A percentile compares a stretch with the other conserved stretches of the same genome.
phyloP scores from a whole-genome alignment of 2,329 filamentous ascomycete species.

The Epichloe elymi region DNA sequence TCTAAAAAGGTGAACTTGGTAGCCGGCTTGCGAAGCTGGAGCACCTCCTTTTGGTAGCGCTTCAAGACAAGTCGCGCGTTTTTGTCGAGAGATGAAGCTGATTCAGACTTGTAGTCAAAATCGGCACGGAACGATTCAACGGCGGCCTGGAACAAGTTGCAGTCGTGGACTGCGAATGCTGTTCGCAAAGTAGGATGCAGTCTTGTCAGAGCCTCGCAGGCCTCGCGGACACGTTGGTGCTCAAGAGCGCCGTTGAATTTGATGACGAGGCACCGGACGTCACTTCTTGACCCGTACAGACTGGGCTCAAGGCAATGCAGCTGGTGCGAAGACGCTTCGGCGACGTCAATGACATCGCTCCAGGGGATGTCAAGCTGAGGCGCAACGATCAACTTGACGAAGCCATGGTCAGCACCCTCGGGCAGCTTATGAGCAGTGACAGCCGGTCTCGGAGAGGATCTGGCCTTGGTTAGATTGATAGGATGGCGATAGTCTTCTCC shows the following conservation, averaged over 20 bases:
- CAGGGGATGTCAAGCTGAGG: constrained; percentile 29
- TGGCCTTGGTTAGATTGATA: neutral
- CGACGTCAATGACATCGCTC: constrained; percentile 31
- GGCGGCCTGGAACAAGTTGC: constrained; percentile 35
- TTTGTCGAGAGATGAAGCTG: constrained; percentile 25
- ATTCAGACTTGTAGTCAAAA: constrained; percentile 30
- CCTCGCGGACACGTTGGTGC: constrained; percentile 29
- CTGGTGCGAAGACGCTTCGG: constrained; percentile 35
- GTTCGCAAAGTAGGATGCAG: constrained; percentile 42
- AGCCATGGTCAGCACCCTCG: constrained; percentile 16
- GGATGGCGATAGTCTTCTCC: constrained; percentile 3
- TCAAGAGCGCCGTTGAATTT: constrained; percentile 32
- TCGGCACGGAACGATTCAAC: constrained; percentile 28
- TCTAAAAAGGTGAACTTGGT: constrained; percentile 40
- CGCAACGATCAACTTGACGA: constrained; percentile 27
- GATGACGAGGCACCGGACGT: constrained; percentile 35
- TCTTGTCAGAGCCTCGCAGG: constrained; percentile 29
- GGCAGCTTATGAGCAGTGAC: constrained; percentile 3
- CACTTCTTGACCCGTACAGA: constrained; percentile 29
- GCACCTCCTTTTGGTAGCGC: constrained; percentile 25
- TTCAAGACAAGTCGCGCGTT: constrained; percentile 28
- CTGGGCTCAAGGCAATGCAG: constrained; percentile 34
- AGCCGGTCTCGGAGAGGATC: constrained; percentile 5
- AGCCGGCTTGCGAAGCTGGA: constrained; percentile 29
- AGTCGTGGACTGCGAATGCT: constrained; percentile 33